A percentile compares a stretch with the other conserved stretches of the same genome.
Conservation (phyloP, 495 filamentous ascomycete genomes). For the Xylona heveae region DNA sequence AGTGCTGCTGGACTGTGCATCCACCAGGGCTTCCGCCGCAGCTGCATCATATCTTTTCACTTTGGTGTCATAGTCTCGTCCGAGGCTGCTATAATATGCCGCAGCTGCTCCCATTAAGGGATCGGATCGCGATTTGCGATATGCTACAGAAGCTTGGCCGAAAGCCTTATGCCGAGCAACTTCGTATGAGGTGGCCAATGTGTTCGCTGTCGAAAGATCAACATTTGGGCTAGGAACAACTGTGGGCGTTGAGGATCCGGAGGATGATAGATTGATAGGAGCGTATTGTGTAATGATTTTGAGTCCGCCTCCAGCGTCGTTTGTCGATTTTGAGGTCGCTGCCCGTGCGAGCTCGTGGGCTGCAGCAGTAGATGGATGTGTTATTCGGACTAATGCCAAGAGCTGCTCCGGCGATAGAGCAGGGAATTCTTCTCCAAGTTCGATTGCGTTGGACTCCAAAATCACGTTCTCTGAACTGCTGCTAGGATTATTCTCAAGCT, state of each 20-base stretch:
- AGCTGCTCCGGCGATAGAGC: slow-evolving; percentile 21
- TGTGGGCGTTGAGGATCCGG: slow-evolving; percentile 2
- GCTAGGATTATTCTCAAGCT: not conserved
- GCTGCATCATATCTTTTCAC: slow-evolving; percentile 16
- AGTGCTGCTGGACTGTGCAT: slow-evolving; percentile 29
- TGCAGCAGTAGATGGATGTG: slow-evolving; percentile 29
- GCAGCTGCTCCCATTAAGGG: slow-evolving; percentile 43
- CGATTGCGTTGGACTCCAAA: slow-evolving; percentile 24
- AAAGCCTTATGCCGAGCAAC: slow-evolving; percentile 26
- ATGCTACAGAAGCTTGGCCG: slow-evolving; percentile 34
- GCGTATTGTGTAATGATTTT: slow-evolving; percentile 18
- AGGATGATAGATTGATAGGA: slow-evolving; percentile 5
- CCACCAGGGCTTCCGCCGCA: slow-evolving; percentile 38
- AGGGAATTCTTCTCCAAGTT: slow-evolving; percentile 32
- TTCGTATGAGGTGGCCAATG: slow-evolving; percentile 10
- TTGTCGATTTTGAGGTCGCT: slow-evolving; percentile 13
- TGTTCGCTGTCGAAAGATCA: not conserved
- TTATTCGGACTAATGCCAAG: slow-evolving; percentile 29
- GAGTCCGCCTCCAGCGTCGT: slow-evolving; percentile 8
- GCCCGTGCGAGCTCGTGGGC: slow-evolving; percentile 37
- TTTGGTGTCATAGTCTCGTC: slow-evolving; percentile 26
- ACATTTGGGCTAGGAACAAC: not conserved
- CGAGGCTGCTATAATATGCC: slow-evolving; percentile 39
- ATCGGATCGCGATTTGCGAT: slow-evolving; percentile 41
- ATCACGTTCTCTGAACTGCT: slow-evolving; percentile 16